Evolutionary conservation across 257 asterid species (phyloP).

Genomic region (Haberlea rhodopensis): DNA sequence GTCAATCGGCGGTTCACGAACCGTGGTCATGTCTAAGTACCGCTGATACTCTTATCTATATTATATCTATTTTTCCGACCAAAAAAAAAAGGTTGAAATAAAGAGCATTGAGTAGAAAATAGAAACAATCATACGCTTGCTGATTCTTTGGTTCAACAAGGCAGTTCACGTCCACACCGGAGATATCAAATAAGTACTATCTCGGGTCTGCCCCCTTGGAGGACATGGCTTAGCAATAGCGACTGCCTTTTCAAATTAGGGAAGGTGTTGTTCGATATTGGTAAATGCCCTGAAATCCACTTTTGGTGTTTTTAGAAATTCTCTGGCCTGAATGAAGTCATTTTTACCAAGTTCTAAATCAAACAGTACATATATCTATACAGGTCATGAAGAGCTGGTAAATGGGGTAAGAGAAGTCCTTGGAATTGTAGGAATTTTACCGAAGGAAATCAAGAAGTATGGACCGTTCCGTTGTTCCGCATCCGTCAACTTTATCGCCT

Average conservation of each 20-base stretch:
- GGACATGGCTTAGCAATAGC: constrained; percentile 58
- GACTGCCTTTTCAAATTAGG: constrained; percentile 48
- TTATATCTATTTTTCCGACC: too few relatives aligned
- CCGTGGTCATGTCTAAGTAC: too few relatives aligned
- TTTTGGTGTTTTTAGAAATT: not conserved
- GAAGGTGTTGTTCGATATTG: constrained; percentile 54
- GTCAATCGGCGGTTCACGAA: too few relatives aligned
- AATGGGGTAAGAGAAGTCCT: constrained; percentile 64
- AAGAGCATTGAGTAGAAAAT: not conserved
- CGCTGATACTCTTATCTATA: too few relatives aligned
- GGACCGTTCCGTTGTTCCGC: constrained; percentile 31
- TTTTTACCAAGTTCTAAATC: not conserved
- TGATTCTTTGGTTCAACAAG: not conserved
- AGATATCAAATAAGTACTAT: constrained; percentile 48
- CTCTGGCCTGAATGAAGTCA: not conserved
- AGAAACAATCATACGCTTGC: not conserved
- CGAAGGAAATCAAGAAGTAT: constrained; percentile 37
- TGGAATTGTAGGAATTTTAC: constrained; percentile 27
- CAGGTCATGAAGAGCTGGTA: constrained; percentile 69
- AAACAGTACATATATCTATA: not conserved
- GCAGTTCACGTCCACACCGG: constrained; percentile 57
- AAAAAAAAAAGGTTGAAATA: too few relatives aligned
- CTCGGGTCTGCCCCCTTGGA: constrained; percentile 60
- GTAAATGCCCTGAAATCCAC: constrained; percentile 19
- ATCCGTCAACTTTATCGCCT: constrained; percentile 36